phyloP scores from a whole-genome alignment of 2,329 filamentous ascomycete species.

The Penicillium sp. region DNA sequence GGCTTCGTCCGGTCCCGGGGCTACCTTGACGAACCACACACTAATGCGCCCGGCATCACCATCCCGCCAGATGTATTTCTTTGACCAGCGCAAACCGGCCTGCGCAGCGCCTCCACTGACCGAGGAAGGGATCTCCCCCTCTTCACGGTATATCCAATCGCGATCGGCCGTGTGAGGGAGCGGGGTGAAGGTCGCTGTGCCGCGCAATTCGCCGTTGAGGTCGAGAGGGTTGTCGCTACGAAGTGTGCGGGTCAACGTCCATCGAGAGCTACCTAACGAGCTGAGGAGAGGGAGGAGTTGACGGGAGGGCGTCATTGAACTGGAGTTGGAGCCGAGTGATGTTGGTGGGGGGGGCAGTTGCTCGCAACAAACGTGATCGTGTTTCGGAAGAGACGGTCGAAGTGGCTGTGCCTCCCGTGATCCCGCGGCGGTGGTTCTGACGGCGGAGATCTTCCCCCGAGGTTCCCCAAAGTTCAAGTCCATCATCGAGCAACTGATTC shows the following conservation, averaged over 20 bases:
- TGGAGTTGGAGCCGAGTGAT: background rate
- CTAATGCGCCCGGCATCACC: conserved; percentile 39
- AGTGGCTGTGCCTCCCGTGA: background rate
- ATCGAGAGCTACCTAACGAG: conserved; percentile 37
- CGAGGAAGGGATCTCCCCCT: conserved; percentile 44
- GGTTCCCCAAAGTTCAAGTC: background rate
- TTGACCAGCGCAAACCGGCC: conserved; percentile 40
- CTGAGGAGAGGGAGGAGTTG: conserved; percentile 33
- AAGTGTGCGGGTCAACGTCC: conserved; percentile 45
- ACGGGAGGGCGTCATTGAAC: conserved; percentile 14
- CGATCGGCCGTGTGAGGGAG: conserved; percentile 27
- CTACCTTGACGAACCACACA: conserved; percentile 51
- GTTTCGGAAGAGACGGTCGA: background rate
- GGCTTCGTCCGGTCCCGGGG: conserved; percentile 33
- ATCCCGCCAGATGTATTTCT: conserved; percentile 51
- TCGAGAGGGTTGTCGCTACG: conserved; percentile 47
- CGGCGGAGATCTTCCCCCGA: background rate
- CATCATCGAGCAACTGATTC: background rate
- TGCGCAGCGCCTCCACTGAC: conserved; percentile 26
- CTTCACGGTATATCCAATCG: conserved; percentile 48
- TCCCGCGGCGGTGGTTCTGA: background rate
- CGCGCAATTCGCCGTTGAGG: conserved; percentile 47
- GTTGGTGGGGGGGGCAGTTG: background rate
- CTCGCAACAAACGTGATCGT: background rate
- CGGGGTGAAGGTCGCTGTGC: conserved; percentile 45